Base-by-base conservation (phyloP, 495 filamentous ascomycete species). In the Zalerion maritima region DNA sequence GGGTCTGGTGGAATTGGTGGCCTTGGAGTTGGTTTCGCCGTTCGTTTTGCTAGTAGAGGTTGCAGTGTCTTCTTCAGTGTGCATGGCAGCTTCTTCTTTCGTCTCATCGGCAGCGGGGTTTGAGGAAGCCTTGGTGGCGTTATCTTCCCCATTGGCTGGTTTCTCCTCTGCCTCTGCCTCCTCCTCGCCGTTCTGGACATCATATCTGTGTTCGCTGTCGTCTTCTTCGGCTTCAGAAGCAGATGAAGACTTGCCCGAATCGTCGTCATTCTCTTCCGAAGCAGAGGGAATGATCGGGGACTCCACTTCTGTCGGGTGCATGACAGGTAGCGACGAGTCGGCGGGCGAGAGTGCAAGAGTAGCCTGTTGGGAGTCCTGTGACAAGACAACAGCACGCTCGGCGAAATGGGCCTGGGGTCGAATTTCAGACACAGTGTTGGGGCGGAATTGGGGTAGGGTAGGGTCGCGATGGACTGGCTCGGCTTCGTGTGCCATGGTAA, bases 361-460 rank as follows among this genome's bases (percentile, higher is more conserved):
- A n/a, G n/a, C n/a, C n/a, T n/a, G n/a, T n/a, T n/a, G n/a, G n/a
- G n/a, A n/a, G n/a, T n/a, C n/a, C n/a, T n/a, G n/a, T n/a, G n/a
- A n/a, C n/a, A 46, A n/a, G 50, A 52, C 28, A 47, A 47, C 7
- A 45, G 36, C 25, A 42, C 39, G 6, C 49, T 47, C 24, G 57
- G 52, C 3, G 45, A 28, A 1, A 56, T 52, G 2, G 52, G 50
- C 4, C 57, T 52, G 27, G 3, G 34, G 41, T 15, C 18, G 14
- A n/a, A 4, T 6, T 24, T 34, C 15, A 13, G 22, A 16, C 16
- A 28, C 8, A 18, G 47, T 47, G 25, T 72, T 67, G 4, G 73
- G 75, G 21, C 75, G 64, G 46, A 77, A 70, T 40, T 81, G 78
- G 6, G 76, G 78, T 31, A 81, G 60, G 9, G 76, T 82, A 7